A percentile compares a stretch with the other conserved stretches of the same genome.
These are phyloP conservation scores for Syzygium aromaticum DNA, from an alignment of 345 rosid genomes.

Conservation along the genomic window DNA sequence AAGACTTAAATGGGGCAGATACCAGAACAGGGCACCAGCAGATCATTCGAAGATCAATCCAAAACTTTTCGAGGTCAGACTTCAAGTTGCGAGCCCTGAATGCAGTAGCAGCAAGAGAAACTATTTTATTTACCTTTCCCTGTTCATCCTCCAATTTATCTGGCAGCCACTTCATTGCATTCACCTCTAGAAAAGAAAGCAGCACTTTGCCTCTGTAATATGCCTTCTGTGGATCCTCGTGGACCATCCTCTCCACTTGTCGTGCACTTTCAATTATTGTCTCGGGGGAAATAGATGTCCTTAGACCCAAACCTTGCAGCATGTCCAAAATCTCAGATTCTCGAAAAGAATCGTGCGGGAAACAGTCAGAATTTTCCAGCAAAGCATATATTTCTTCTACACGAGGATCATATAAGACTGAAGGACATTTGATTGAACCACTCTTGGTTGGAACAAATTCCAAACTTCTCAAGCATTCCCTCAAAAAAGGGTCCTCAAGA, in stretches of 20 bases:
- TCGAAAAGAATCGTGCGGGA: constrained; percentile 63
- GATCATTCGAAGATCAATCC: constrained; percentile 78
- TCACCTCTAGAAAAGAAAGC: constrained; percentile 80
- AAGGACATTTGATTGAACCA: constrained; percentile 58
- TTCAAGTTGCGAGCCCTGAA: constrained; percentile 69
- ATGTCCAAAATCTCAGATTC: constrained; percentile 64
- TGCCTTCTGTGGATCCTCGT: constrained; percentile 61
- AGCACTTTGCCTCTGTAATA: constrained; percentile 69
- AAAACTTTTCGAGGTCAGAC: constrained; percentile 73
- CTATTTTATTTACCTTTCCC: constrained; percentile 56
- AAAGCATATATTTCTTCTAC: constrained; percentile 76
- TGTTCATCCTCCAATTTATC: constrained; percentile 52
- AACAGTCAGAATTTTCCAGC: constrained; percentile 71
- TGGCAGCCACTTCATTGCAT: constrained; percentile 86
- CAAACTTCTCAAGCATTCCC: constrained; percentile 59
- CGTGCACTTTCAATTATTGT: constrained; percentile 75
- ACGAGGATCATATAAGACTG: constrained; percentile 78
- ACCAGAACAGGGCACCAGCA: constrained; percentile 97
- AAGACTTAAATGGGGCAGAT: constrained; percentile 64
- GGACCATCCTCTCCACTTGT: constrained; percentile 62
- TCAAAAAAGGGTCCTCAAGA: constrained; percentile 57
- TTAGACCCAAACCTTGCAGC: constrained; percentile 83
- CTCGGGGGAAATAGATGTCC: constrained; percentile 72
- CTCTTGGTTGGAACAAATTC: constrained; percentile 73
- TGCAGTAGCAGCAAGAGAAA: constrained; percentile 84